Percentiles rank a stretch among this genome's conserved stretches.
Conservation (phyloP, 1,284 basidiomycete species). For the Sanghuangporus sanghuang region DNA sequence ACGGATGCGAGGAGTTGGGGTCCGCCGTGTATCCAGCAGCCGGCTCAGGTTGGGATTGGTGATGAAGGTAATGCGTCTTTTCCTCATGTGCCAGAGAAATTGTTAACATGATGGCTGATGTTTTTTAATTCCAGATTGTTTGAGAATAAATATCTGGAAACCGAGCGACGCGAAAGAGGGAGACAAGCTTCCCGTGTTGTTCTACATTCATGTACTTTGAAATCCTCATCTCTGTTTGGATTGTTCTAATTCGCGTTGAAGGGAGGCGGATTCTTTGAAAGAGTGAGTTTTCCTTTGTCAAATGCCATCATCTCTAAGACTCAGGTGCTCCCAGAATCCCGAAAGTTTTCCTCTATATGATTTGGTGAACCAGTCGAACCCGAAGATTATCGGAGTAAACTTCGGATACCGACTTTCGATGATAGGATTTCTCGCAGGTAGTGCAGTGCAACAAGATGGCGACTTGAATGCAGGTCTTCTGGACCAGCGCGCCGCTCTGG, state of each 20-base stretch:
- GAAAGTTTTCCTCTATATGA: conserved; percentile 48
- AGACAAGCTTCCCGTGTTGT: conserved; percentile 40
- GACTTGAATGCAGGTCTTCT: conserved; percentile 40
- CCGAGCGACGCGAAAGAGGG: conserved; percentile 37
- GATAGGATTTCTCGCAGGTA: conserved; percentile 47
- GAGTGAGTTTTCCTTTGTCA: conserved; percentile 22
- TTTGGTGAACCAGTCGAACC: conserved; percentile 44
- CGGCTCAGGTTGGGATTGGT: conserved; percentile 37
- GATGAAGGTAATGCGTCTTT: conserved; percentile 30
- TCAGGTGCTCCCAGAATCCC: conserved; percentile 26
- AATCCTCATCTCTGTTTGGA: not conserved
- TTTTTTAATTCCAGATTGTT: conserved; percentile 34
- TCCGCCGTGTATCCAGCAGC: conserved; percentile 37
- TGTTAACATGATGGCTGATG: not conserved
- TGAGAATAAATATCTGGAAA: conserved; percentile 51
- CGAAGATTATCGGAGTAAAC: conserved; percentile 48
- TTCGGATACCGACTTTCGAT: conserved; percentile 50
- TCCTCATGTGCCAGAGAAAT: not conserved
- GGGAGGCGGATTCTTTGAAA: conserved; percentile 38
- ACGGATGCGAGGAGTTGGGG: conserved; percentile 40
- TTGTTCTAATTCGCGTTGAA: conserved; percentile 17
- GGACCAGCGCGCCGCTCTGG: conserved; percentile 40
- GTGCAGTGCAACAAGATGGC: conserved; percentile 30
- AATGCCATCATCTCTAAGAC: not conserved
- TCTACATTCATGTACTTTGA: conserved; percentile 39